Percentiles rank a stretch among this genome's conserved stretches.
phyloP scores from a whole-genome alignment of 1,284 basidiomycete genomes.

The Sporisorium iseilematis-ciliati region DNA sequence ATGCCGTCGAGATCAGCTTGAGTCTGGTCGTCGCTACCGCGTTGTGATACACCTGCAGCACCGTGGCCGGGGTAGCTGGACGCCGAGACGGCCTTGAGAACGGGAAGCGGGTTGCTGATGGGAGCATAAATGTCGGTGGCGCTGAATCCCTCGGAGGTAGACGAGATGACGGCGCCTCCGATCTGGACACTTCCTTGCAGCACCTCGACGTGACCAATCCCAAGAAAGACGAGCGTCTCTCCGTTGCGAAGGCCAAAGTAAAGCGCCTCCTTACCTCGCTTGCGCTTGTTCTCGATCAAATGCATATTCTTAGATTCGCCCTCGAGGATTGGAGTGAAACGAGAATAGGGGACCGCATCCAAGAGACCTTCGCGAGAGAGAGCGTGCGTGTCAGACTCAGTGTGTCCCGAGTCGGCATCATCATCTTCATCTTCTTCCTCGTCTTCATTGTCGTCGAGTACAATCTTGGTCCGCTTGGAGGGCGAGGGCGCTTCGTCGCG shows the following conservation, averaged over 20 bases:
- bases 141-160: conserved; percentile 11
- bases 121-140: conserved; percentile 37
- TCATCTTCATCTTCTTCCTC: background rate
- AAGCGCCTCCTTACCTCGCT: conserved; percentile 28
- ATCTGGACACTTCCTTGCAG: conserved; percentile 37
- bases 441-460: conserved; percentile 1
- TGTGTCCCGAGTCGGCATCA: background rate
- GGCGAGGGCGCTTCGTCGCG: background rate
- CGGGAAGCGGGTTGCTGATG: conserved; percentile 34
- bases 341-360: conserved; percentile 41
- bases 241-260: conserved; percentile 29
- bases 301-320: conserved; percentile 10
- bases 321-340: conserved; percentile 21
- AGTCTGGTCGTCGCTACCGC: background rate
- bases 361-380: conserved; percentile 20
- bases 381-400: background rate
- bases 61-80: conserved; percentile 10
- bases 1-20: background rate
- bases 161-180: conserved; percentile 35
- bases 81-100: conserved; percentile 27
- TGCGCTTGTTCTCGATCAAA: conserved; percentile 33
- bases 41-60: background rate
- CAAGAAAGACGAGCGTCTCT: conserved; percentile 39
- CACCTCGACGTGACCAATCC: conserved; percentile 30
- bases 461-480: background rate